Evolutionary conservation across 2,329 filamentous ascomycete genomes (phyloP).

Genomic region (Byssothecium circinans): DNA sequence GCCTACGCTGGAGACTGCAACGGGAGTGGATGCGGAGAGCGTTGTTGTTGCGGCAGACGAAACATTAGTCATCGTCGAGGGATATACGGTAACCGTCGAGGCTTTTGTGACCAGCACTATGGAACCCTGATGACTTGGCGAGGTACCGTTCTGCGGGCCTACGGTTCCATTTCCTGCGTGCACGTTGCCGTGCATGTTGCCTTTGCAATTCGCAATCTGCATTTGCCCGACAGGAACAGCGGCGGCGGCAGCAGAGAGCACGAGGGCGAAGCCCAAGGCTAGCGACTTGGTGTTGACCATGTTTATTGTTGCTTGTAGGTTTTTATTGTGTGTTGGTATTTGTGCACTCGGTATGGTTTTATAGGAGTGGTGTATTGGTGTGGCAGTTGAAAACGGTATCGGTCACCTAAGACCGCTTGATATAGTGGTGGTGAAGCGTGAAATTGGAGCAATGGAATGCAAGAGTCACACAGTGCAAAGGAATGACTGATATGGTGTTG

Average conservation of each 20-base stretch:
- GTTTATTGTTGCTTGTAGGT: slow-evolving; percentile 12
- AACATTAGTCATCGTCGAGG: too few relatives aligned
- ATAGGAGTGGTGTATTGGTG: too few relatives aligned
- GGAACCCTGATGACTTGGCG: too few relatives aligned
- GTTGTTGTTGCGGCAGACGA: too few relatives aligned
- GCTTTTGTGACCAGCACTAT: too few relatives aligned
- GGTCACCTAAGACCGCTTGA: too few relatives aligned
- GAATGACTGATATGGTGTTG: too few relatives aligned
- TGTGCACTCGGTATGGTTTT: too few relatives aligned
- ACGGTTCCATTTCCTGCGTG: neutral
- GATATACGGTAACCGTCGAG: too few relatives aligned
- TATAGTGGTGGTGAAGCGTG: too few relatives aligned
- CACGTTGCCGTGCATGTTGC: neutral
- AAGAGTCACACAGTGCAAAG: neutral
- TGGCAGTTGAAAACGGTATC: too few relatives aligned
- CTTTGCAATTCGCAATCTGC: neutral
- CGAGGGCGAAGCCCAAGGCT: slow-evolving; percentile 26
- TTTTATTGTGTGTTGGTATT: neutral
- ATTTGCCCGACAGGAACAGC: slow-evolving; percentile 20
- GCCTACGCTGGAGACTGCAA: neutral
- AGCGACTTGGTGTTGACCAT: slow-evolving; percentile 30
- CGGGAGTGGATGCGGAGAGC: too few relatives aligned
- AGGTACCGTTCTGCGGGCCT: neutral
- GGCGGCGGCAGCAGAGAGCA: slow-evolving; percentile 44
- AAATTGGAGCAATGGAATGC: neutral